Evolutionary conservation across 306 rosid species (phyloP).

Genomic region (Rosa rugosa): DNA sequence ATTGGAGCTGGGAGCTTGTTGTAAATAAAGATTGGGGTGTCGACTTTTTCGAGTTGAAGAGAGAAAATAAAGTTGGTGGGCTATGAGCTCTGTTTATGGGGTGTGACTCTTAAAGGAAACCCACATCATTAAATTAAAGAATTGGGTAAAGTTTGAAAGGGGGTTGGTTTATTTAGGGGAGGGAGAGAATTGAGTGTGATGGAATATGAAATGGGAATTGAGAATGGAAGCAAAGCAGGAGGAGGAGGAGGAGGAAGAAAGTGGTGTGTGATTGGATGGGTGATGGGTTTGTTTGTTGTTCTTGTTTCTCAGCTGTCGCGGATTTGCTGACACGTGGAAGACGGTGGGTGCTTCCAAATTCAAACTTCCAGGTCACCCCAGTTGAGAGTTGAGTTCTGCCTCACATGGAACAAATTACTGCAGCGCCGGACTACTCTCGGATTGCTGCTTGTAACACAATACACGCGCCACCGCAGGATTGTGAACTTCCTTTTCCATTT

Average conservation of each 20-base stretch:
- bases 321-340: slow-evolving; percentile 14
- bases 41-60: background rate
- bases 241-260: background rate
- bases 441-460: background rate
- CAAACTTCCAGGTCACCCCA: background rate
- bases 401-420: background rate
- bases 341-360: background rate
- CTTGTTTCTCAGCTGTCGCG: background rate
- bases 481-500: no score
- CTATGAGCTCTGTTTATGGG: background rate
- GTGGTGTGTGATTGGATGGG: background rate
- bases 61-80: background rate
- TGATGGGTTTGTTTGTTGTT: background rate
- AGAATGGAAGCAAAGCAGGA: background rate
- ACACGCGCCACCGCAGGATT: background rate
- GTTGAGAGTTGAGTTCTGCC: background rate
- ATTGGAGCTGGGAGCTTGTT: slow-evolving; percentile 5
- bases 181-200: background rate
- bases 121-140: background rate
- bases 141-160: background rate
- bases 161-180: background rate
- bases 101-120: background rate
- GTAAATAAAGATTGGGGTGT: background rate
- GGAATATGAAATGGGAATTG: background rate
- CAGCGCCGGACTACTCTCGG: background rate